Conservation (phyloP, 2,329 filamentous ascomycete genomes). For the Cercospora berteroae region DNA sequence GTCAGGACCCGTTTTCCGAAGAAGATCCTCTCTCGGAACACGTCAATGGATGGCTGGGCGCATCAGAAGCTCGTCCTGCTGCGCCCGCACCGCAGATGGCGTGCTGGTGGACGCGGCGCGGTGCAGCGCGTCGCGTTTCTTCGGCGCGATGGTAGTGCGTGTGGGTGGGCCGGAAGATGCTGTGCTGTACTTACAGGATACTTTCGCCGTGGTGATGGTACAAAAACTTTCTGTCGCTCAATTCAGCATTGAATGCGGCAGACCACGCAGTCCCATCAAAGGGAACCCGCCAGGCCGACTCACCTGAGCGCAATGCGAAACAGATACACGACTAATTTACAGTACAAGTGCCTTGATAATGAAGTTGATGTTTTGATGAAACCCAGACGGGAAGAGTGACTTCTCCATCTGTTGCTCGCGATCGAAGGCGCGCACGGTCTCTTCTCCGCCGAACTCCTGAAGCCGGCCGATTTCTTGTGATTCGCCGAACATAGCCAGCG, state of each 20-base stretch:
- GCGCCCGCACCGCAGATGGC: background rate
- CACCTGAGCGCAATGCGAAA: background rate
- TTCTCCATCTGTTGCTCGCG: background rate
- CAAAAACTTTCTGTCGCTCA: background rate
- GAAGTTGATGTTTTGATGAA: background rate
- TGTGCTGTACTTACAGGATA: background rate
- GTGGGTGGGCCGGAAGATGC: background rate
- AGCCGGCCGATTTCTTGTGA: conserved; percentile 2
- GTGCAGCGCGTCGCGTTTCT: background rate
- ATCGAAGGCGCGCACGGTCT: conserved; percentile 1
- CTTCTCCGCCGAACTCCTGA: conserved; percentile 5
- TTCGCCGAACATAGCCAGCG: conserved; percentile 1
- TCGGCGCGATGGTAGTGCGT: background rate
- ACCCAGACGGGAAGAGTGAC: background rate
- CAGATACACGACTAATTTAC: background rate
- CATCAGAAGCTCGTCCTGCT: conserved; percentile 4
- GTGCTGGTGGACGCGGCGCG: background rate
- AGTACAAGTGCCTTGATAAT: conserved; percentile 1
- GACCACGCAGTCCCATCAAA: background rate
- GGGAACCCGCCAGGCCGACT: background rate
- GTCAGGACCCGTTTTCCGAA: background rate
- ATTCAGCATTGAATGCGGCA: conserved; percentile 8
- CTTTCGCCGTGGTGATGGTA: conserved; percentile 4
- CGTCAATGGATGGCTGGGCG: background rate
- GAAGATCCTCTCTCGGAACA: conserved; percentile 5